These are phyloP conservation scores for Halophytophthora batemanensis DNA, from an alignment of 352 stramenopile species.

Conservation along the genomic window DNA sequence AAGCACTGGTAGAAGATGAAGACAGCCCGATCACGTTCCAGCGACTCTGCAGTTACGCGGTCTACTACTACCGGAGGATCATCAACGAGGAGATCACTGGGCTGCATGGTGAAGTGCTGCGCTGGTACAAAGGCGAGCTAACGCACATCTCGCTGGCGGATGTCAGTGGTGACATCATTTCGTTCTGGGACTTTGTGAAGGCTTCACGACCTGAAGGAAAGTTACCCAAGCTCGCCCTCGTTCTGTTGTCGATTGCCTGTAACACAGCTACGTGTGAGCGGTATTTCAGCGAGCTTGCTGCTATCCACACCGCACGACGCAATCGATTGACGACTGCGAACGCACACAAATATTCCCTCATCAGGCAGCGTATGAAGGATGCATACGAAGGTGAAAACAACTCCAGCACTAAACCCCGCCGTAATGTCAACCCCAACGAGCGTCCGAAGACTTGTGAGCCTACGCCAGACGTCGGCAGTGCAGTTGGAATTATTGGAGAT, in stretches of 20 bases:
- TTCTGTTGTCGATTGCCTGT: constrained; percentile 6
- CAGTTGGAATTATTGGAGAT: no score
- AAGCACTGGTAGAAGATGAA: no score
- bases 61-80: background rate
- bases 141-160: background rate
- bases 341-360: no score
- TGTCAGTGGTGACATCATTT: background rate
- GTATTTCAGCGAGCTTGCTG: constrained; percentile 9
- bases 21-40: no score
- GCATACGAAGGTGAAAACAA: no score
- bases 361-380: no score
- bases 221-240: constrained; percentile 3
- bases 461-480: no score
- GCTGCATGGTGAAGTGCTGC: background rate
- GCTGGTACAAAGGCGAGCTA: background rate
- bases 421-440: no score
- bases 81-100: background rate
- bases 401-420: no score
- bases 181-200: background rate
- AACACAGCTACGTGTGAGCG: constrained; percentile 13
- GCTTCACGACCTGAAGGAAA: background rate
- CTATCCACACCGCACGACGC: constrained; percentile 3
- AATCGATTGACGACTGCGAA: background rate
- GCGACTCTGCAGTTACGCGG: background rate
- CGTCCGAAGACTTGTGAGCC: no score